Evolutionary conservation across 257 asterid genomes (phyloP).

Genomic region (Jasminum sambac): DNA sequence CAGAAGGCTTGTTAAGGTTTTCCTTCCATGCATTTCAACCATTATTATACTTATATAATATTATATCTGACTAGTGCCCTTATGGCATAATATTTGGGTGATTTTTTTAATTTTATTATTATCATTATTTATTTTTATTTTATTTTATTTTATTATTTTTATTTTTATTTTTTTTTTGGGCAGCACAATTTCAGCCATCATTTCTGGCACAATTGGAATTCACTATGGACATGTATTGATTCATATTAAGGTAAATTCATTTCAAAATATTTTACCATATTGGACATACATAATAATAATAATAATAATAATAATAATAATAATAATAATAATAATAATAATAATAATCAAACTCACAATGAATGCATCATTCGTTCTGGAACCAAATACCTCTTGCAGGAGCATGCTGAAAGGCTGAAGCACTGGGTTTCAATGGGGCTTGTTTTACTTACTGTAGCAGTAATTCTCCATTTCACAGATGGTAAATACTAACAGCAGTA

Average conservation of each 20-base stretch:
- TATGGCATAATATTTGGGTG: too few relatives aligned
- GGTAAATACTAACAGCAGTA: conserved; percentile 37
- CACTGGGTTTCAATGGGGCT: conserved; percentile 82
- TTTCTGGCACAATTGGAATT: conserved; percentile 79
- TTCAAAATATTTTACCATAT: background rate
- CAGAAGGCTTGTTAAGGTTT: conserved; percentile 81
- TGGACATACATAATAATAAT: background rate
- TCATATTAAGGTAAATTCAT: conserved; percentile 57
- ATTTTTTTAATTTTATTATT: too few relatives aligned
- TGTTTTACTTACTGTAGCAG: conserved; percentile 47
- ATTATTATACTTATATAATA: background rate
- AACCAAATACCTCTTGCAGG: conserved; percentile 34
- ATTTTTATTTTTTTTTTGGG: background rate
- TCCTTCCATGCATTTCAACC: background rate
- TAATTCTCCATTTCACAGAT: conserved; percentile 76
- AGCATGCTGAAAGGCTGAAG: conserved; percentile 77
- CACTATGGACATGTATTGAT: conserved; percentile 90
- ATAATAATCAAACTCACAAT: background rate
- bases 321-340: background rate
- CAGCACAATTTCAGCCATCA: conserved; percentile 80
- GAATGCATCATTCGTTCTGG: background rate
- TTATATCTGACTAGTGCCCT: background rate
- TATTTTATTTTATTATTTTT: too few relatives aligned
- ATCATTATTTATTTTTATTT: too few relatives aligned
- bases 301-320: background rate